phyloP scores from a whole-genome alignment of 805 yeast genomes.

The Lachancea waltii region DNA sequence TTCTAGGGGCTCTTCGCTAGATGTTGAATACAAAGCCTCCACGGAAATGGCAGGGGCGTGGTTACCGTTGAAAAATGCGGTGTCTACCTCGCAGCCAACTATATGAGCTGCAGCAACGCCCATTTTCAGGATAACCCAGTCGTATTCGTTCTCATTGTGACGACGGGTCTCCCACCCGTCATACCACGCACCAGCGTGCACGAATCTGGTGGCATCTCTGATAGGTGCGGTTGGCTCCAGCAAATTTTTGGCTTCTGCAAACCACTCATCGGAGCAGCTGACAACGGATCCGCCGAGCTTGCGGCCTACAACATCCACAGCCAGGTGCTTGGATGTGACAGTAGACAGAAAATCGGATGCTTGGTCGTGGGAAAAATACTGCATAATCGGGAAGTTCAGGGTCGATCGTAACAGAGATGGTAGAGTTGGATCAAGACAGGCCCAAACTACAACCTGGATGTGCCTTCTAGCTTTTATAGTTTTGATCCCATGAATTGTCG shows the following conservation, averaged over 20 bases:
- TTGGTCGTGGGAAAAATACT: slow-evolving; percentile 8
- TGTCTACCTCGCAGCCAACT: slow-evolving; percentile 83
- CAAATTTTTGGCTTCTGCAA: slow-evolving; percentile 85
- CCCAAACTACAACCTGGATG: no score
- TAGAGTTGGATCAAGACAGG: no score
- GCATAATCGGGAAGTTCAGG: no score
- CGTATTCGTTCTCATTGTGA: slow-evolving; percentile 78
- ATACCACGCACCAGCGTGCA: slow-evolving; percentile 91
- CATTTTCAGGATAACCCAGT: slow-evolving; percentile 77
- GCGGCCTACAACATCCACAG: slow-evolving; percentile 69
- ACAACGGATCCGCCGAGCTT: slow-evolving; percentile 75
- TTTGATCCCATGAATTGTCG: background rate
- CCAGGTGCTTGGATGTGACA: slow-evolving; percentile 16
- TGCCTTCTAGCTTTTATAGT: background rate
- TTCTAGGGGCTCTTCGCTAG: slow-evolving; percentile 26
- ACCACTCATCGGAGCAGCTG: slow-evolving; percentile 82
- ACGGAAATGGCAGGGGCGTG: slow-evolving; percentile 89
- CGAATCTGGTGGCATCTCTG: slow-evolving; percentile 72
- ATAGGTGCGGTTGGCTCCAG: slow-evolving; percentile 76
- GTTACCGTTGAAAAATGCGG: slow-evolving; percentile 91
- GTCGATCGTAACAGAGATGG: no score
- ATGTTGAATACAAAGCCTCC: slow-evolving; percentile 50
- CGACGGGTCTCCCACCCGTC: slow-evolving; percentile 99
- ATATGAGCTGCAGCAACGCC: slow-evolving; percentile 76
- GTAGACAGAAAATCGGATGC: slow-evolving; percentile 12